phyloP scores from a whole-genome alignment of 345 rosid genomes.

The Streptanthus diversifolius region DNA sequence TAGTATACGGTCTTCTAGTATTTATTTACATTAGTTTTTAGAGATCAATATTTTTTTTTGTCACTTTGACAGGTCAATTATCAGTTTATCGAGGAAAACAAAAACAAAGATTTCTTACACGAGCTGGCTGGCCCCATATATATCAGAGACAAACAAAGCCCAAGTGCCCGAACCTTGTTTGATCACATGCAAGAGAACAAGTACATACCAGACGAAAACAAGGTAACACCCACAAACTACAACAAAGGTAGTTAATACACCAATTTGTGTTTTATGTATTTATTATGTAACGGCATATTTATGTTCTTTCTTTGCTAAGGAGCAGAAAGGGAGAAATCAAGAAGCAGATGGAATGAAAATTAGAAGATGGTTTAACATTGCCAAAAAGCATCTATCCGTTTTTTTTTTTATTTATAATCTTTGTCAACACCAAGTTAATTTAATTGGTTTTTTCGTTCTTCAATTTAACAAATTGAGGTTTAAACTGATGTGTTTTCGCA shows the following conservation, averaged over 20 bases:
- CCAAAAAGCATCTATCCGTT: too few relatives aligned
- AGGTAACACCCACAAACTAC: too few relatives aligned
- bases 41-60: neutral
- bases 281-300: too few relatives aligned
- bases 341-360: too few relatives aligned
- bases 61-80: neutral
- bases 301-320: too few relatives aligned
- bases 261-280: too few relatives aligned
- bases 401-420: too few relatives aligned
- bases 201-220: too few relatives aligned
- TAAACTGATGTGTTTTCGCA: neutral
- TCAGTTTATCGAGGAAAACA: neutral
- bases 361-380: too few relatives aligned
- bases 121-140: neutral
- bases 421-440: neutral
- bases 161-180: neutral
- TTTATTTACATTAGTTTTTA: neutral
- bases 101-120: neutral
- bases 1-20: neutral
- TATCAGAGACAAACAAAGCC: neutral
- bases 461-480: neutral
- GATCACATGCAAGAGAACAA: neutral
- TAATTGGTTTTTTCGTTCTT: neutral
- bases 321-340: too few relatives aligned
- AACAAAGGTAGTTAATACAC: too few relatives aligned